These are phyloP conservation scores for Teunomyces kruisii DNA, from an alignment of 805 yeast species.

Conservation along the genomic window DNA sequence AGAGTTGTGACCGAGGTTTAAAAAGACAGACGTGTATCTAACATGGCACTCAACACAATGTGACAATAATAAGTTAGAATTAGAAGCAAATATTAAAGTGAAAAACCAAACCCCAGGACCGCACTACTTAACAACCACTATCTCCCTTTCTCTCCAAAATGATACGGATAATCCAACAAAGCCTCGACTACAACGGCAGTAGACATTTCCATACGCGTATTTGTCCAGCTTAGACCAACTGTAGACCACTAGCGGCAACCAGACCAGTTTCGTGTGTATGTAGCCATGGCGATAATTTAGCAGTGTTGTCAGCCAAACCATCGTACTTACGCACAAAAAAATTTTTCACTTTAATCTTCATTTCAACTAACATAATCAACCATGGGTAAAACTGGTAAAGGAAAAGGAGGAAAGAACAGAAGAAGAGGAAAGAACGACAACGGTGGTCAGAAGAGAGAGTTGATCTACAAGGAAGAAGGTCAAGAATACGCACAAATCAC, in stretches of 20 bases:
- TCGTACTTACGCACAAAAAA: constrained; percentile 1
- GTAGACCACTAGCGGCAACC: too few relatives aligned
- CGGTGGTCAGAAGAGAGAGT: constrained; percentile 90
- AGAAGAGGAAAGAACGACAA: constrained; percentile 97
- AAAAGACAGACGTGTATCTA: background rate
- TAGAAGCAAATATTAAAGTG: too few relatives aligned
- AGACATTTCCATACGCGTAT: background rate
- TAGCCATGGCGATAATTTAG: too few relatives aligned
- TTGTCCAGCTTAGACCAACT: background rate
- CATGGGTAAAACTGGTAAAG: constrained; percentile 77
- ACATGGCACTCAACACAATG: too few relatives aligned
- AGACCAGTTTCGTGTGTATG: too few relatives aligned
- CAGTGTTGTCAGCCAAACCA: background rate
- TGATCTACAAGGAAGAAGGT: constrained; percentile 88
- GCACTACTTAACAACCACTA: background rate
- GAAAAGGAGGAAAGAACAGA: constrained; percentile 91
- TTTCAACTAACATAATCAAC: constrained; percentile 5
- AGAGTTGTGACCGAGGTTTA: too few relatives aligned
- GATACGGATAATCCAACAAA: too few relatives aligned
- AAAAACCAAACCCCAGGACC: too few relatives aligned
- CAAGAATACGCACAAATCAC: constrained; percentile 98
- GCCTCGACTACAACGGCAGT: too few relatives aligned
- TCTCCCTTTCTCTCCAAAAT: too few relatives aligned
- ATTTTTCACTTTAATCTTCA: background rate
- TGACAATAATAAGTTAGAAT: too few relatives aligned